These are phyloP conservation scores for Phaeotremella fagi DNA, from an alignment of 768 basidiomycete species.

Conservation along the genomic window DNA sequence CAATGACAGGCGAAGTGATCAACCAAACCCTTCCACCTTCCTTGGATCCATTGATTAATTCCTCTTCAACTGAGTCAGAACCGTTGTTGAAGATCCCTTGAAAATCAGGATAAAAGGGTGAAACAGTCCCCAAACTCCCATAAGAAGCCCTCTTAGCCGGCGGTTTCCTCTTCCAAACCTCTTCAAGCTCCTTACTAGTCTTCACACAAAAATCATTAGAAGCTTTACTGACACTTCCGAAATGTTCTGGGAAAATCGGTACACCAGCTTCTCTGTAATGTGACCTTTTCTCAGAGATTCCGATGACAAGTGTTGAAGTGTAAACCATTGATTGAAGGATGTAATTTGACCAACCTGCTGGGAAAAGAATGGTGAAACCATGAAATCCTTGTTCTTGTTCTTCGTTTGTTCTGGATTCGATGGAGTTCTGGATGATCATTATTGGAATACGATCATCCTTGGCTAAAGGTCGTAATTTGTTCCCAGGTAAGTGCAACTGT, in stretches of 20 bases:
- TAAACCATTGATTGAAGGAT: conserved; percentile 76
- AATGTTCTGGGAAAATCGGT: conserved; percentile 76
- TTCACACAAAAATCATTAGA: conserved; percentile 55
- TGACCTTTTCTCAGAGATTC: conserved; percentile 73
- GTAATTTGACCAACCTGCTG: conserved; percentile 84
- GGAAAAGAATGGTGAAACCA: conserved; percentile 83
- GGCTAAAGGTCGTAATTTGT: conserved; percentile 59
- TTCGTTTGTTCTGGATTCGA: conserved; percentile 44
- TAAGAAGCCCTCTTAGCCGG: conserved; percentile 80
- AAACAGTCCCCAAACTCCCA: conserved; percentile 59
- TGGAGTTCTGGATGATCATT: conserved; percentile 72
- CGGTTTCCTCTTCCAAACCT: conserved; percentile 71
- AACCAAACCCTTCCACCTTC: conserved; percentile 62
- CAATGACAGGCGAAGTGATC: conserved; percentile 55
- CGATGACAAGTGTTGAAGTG: conserved; percentile 78
- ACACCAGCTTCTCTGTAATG: conserved; percentile 77
- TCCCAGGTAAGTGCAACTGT: conserved; percentile 75
- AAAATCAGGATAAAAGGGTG: conserved; percentile 79
- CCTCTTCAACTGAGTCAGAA: conserved; percentile 48
- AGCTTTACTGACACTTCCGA: conserved; percentile 56
- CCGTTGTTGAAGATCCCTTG: conserved; percentile 19
- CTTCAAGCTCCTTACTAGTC: conserved; percentile 57
- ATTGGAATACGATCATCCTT: conserved; percentile 81
- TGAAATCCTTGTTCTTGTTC: conserved; percentile 63
- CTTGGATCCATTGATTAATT: conserved; percentile 11